A percentile compares a stretch with the other conserved stretches of the same genome.
These are phyloP conservation scores for Metahyphopichia silvanorum DNA, from an alignment of 805 yeast genomes.

Conservation along the genomic window DNA sequence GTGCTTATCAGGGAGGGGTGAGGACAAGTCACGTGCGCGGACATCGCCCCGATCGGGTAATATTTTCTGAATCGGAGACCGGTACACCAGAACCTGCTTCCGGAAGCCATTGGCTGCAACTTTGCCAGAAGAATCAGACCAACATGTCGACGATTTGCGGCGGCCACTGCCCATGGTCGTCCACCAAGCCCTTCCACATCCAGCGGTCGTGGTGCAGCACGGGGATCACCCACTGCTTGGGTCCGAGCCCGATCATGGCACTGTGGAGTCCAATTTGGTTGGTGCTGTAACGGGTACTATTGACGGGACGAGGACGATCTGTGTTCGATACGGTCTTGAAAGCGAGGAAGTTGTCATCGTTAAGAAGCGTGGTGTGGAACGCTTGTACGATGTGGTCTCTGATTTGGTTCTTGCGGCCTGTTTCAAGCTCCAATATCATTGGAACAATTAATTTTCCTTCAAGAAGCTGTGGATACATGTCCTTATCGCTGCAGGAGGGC, in stretches of 20 bases:
- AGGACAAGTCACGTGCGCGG: too few species aligned
- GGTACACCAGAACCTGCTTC: too few species aligned
- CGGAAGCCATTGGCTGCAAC: too few species aligned
- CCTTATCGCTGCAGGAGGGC: constrained; percentile 4
- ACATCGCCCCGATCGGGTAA: too few species aligned
- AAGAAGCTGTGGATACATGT: constrained; percentile 12
- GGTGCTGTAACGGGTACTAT: constrained; percentile 11
- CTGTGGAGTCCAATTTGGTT: constrained; percentile 24
- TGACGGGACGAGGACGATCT: constrained; percentile 4
- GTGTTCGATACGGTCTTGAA: constrained; percentile 10
- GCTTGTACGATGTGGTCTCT: constrained; percentile 19
- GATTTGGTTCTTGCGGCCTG: constrained; percentile 24
- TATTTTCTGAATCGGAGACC: too few species aligned
- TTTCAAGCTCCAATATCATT: constrained; percentile 13
- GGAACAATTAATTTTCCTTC: constrained; percentile 11
- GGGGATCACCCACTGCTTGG: background rate
- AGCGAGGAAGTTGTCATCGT: constrained; percentile 17
- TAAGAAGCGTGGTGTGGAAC: constrained; percentile 15
- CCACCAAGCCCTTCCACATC: background rate
- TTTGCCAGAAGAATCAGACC: too few species aligned
- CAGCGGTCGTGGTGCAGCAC: background rate
- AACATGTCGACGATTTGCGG: background rate
- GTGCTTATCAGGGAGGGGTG: too few species aligned
- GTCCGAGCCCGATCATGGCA: constrained; percentile 5
- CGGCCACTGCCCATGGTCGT: background rate